A percentile compares a stretch with the other conserved stretches of the same genome.
Conservation (phyloP, 108 stramenopile species). For the Fragilariopsis cylindrus region DNA sequence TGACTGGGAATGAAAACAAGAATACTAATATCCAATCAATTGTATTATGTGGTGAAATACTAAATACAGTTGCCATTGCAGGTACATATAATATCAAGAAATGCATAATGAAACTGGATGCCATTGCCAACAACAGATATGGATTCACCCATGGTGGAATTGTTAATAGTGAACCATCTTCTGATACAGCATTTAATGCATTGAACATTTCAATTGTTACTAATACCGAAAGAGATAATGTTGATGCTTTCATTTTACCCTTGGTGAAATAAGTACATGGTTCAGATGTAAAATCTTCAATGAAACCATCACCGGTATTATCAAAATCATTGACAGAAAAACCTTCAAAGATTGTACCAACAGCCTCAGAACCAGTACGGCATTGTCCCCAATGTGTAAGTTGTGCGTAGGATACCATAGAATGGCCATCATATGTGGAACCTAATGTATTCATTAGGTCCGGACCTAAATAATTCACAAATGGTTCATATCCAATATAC, state of each 20-base stretch:
- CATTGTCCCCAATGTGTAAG: conserved; percentile 12
- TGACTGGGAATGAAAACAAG: conserved; percentile 16
- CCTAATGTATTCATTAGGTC: not conserved
- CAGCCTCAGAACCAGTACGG: not conserved
- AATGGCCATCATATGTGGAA: not conserved
- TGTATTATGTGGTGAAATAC: conserved; percentile 4
- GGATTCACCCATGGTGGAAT: conserved; percentile 15
- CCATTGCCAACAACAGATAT: conserved; percentile 14
- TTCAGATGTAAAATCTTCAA: conserved; percentile 12
- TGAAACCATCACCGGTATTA: not conserved
- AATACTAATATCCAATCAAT: conserved; percentile 11
- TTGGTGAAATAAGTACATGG: conserved; percentile 8
- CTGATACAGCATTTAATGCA: conserved; percentile 12
- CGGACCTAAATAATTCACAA: conserved; percentile 8
- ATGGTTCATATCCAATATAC: conserved; percentile 4
- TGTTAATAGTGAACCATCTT: conserved; percentile 3
- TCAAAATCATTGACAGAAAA: conserved; percentile 14
- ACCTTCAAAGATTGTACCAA: conserved; percentile 17
- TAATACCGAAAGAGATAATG: conserved; percentile 7
- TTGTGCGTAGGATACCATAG: conserved; percentile 2
- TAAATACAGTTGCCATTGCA: conserved; percentile 7
- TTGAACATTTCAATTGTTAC: conserved; percentile 14
- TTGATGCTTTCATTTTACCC: conserved; percentile 12
- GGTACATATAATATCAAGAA: conserved; percentile 11
- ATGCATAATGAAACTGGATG: conserved; percentile 13